Evolutionary conservation across 345 rosid species (phyloP), one percentile per base, ranked within the genome.

Genomic region (Bruguiera parviflora): DNA sequence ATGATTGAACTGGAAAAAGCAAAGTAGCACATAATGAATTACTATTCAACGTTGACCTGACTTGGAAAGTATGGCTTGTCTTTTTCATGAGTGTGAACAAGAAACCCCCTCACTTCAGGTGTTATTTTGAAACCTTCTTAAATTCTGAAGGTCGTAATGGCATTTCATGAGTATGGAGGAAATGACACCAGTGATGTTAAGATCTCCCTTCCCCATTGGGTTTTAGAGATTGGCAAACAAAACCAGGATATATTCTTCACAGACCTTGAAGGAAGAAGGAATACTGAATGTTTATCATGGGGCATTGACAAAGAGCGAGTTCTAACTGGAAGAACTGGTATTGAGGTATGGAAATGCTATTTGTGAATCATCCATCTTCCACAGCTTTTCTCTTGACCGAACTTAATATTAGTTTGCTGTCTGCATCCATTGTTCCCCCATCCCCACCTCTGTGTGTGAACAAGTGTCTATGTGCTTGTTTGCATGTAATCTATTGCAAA

Each of bases 261-360:
- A 63, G 97, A 91, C 73, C 89, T 79, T 72, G 96, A 88, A 84
- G 98, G 98, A 79, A 85, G 93, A 65, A 88, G 96, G 61, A 88
- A 65, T 59, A 85, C 91, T 5, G 97, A 93, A 75, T 91, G 86
- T 80, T 78, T 93, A 66, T 89, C 88, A 66, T 91, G 96, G 97
- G 91, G 98, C 53, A 78, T 89, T 73, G 97, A 93, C 77, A 91
- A 84, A 81, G 97, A 93, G 74, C 84, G 97, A 55, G 97, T 91
- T 69, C 75, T 93, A 24, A 86, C 77, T 74, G 98, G 98, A 77
- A 80, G 98, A 81, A 91, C 97, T 76, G 96, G 90, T 70, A 83
- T 93, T 60, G 98, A 93, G 96, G 98, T 93, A 80, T 31, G 32
- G 28, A 56, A 58, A 33, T 65, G 18, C 4, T 24, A 31, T 55